Evolutionary conservation across 371 early-diverging fungal genomes (phyloP).

Genomic region (Actinomortierella ambigua): DNA sequence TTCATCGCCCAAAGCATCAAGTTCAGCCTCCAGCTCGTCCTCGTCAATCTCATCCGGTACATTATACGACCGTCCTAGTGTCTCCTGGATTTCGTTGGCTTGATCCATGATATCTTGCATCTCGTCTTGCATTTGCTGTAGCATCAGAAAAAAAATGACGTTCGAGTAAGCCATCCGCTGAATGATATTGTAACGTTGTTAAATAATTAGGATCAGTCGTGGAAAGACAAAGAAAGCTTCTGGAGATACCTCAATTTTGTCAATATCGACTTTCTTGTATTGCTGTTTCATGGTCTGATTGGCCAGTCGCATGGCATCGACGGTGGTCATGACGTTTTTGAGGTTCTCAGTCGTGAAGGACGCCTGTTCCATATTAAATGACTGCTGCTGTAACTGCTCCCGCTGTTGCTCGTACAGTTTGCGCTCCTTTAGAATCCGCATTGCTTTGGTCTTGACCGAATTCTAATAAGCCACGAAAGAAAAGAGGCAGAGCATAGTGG

Average conservation of each 20-base stretch:
- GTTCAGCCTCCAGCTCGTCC: conserved; percentile 96
- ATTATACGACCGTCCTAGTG: conserved; percentile 88
- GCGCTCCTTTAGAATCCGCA: conserved; percentile 90
- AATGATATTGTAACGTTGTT: too few relatives aligned
- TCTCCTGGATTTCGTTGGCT: conserved; percentile 95
- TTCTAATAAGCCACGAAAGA: conserved; percentile 56
- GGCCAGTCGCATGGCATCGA: conserved; percentile 94
- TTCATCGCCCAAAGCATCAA: conserved; percentile 95
- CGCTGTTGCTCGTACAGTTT: conserved; percentile 94
- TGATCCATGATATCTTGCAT: conserved; percentile 95
- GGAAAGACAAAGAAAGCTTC: not conserved
- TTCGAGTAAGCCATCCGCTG: too few relatives aligned
- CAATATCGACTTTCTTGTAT: conserved; percentile 90
- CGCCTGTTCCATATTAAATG: conserved; percentile 98
- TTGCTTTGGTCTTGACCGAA: conserved; percentile 87
- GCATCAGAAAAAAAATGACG: too few relatives aligned
- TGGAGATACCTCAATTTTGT: conserved; percentile 84
- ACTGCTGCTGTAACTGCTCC: conserved; percentile 91
- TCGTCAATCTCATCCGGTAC: conserved; percentile 96
- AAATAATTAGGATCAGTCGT: too few relatives aligned
- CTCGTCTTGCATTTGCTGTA: conserved; percentile 93
- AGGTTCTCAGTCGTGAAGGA: conserved; percentile 93
- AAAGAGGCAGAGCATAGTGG: too few relatives aligned
- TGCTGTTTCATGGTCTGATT: conserved; percentile 94
- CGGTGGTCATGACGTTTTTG: conserved; percentile 89